Evolutionary conservation across 192 early-diverging fungal species (phyloP).

Genomic region (Rhizophagus prolifer): DNA sequence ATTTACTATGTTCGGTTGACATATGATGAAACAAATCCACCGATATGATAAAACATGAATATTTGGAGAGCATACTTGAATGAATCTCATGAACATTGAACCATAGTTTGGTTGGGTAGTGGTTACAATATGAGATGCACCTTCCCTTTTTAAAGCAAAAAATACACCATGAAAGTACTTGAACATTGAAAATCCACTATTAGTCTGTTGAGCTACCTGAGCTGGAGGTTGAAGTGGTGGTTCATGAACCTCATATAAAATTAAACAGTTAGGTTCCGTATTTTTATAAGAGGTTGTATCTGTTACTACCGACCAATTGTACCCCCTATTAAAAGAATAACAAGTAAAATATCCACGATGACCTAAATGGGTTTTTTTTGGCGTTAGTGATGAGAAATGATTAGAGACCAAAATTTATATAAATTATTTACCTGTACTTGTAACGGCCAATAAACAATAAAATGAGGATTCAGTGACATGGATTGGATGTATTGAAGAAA

Average conservation of each 20-base stretch:
- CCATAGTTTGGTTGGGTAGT: conserved; percentile 17
- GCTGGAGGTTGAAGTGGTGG: not conserved
- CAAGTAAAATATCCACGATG: conserved; percentile 31
- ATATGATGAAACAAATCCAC: no score
- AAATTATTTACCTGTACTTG: conserved; percentile 7
- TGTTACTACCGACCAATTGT: not conserved
- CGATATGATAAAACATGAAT: no score
- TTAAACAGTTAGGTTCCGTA: conserved; percentile 19
- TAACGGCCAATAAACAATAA: conserved; percentile 14
- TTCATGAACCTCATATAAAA: conserved; percentile 14
- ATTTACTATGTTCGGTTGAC: no score
- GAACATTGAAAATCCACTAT: not conserved
- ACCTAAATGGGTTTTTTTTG: no score
- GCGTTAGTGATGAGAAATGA: no score
- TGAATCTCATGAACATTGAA: conserved; percentile 11
- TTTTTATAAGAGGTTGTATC: not conserved
- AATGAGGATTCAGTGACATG: conserved; percentile 20
- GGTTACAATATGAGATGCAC: not conserved
- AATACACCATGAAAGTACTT: conserved; percentile 25
- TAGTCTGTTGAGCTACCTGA: not conserved
- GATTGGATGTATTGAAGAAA: conserved; percentile 18
- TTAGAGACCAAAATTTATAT: no score
- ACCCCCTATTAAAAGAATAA: not conserved
- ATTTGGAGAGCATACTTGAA: not conserved
- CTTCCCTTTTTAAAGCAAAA: conserved; percentile 14